Base-by-base conservation (phyloP, 139 green algal species). In the Haematococcus lacustris region DNA sequence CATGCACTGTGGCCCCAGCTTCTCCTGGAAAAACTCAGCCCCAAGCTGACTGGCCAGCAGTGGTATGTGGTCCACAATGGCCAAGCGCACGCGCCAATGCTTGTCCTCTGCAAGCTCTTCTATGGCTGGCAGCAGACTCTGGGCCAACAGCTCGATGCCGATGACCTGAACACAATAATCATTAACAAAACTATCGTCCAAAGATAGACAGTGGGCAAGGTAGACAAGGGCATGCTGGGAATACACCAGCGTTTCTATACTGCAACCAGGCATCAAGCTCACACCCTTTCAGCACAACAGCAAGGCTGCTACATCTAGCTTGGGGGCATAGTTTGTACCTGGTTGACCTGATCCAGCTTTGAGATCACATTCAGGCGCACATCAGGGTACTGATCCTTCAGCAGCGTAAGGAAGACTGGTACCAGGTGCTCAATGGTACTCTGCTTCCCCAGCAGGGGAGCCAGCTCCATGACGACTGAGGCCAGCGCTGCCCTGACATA, bases 61-160 rank as follows among this genome's bases (percentile, higher is more conserved):
- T 5, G 96, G 96, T 47, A 98, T 94, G 88, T 99, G 96, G 77
- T 96, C 87, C 71, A 99, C 97, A 78, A 99, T 98, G 17, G 96
- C 96, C 66, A 98, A 83, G 51, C 96, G 83, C 75, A 99, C 94
- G 32, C 96, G 90, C 96, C 96, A 99, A 80, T 98, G 93, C 78
- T 93, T 92, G 87, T 99, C 96, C 80, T 97, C 91, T 1, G 96
- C 92, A 32, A 99, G 87, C 74, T 98, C 93, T 76, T 97, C 89
- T 59, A 99, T 96, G 0, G 96, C 94, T 0, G 96, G 96, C 74
- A 99, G 84, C 73, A 99, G 82, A 61, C 81, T 92, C 81, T 98
- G 88, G 3, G 88, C 89, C 39, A 98, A 83, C 63, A 97, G 86
- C 51, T 98, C 92, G 21, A 97, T 92, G 76, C 94, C 93, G 40